Base-by-base conservation (phyloP, 345 rosid species). In the Salix dunnii region DNA sequence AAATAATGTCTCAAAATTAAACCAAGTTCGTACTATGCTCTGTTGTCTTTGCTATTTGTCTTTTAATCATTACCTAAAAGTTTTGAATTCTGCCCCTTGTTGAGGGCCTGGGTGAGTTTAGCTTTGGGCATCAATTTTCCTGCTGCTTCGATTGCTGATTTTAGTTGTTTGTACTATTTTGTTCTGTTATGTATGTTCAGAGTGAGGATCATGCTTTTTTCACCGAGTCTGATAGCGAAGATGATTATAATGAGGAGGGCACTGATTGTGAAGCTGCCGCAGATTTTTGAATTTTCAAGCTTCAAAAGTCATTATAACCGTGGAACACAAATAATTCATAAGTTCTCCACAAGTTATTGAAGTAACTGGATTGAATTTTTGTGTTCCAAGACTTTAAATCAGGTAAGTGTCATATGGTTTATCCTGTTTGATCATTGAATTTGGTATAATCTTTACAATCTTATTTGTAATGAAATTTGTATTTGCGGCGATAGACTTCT, bases 201-300 rank as follows among this genome's bases (percentile, higher is more conserved):
- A 87, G 85, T n/a, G 88, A 89, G 70, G 92, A 88, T 78, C 84
- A 83, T 72, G 84, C 67, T 81, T 40, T 76, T 2, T 60, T 1
- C 11, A n/a, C 73, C n/a, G 81, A 7, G 23, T 82, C 85, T 67
- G 82, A 79, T 20, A 69, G 36, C 18, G 84, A 71, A 18, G 79
- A 84, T 0, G 84, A 82, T 0, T 84, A 78, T 35, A 83, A 58
- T 17, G 85, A 83, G 14, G 85, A 83, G 18, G 73, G 53, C 62
- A 81, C 40, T 82, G 85, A 88, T 62, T 78, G 77, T 82, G 91
- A 86, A 75, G 79, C 61, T 64, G 84, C 80, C 55, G 82, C 78
- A 61, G 91, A 84, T 70, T 80, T 46, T 81, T 68, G 76, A 83
- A 66, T 27, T 81, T 55, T 75, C 87, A 71, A 81, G 65, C 81